Conservation (phyloP, 306 rosid species). For the Herpetospermum pedunculosum region DNA sequence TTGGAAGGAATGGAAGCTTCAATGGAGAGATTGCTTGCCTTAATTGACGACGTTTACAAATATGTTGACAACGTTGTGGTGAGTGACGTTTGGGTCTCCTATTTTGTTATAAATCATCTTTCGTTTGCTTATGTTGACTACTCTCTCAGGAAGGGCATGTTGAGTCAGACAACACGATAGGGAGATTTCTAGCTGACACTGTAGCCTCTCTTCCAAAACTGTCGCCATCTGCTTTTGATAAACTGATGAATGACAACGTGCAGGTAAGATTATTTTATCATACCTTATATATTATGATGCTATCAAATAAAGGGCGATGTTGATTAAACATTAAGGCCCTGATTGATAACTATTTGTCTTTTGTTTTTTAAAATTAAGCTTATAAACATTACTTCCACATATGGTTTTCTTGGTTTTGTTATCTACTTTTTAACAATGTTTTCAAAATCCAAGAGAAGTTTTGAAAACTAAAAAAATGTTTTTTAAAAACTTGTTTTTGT, state of each 20-base stretch:
- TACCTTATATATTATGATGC: background rate
- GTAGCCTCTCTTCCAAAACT: constrained; percentile 71
- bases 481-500: background rate
- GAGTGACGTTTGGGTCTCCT: constrained; percentile 18
- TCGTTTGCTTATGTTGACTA: background rate
- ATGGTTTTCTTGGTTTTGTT: background rate
- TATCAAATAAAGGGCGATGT: background rate
- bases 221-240: constrained; percentile 55
- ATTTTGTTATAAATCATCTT: background rate
- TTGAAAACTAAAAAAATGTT: background rate
- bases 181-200: constrained; percentile 52
- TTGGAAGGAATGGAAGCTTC: constrained; percentile 98
- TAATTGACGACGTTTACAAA: constrained; percentile 79
- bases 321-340: background rate
- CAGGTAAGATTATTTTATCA: constrained; percentile 38
- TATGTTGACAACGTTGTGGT: constrained; percentile 88
- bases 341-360: background rate
- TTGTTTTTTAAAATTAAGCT: background rate
- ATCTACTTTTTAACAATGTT: background rate
- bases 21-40: constrained; percentile 68
- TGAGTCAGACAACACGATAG: constrained; percentile 63
- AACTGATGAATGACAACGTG: constrained; percentile 66
- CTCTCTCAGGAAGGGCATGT: constrained; percentile 64
- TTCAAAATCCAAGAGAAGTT: background rate
- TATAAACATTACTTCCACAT: background rate